Base-by-base conservation (phyloP, 345 rosid genomes). In the Rhodamnia rubescens region DNA sequence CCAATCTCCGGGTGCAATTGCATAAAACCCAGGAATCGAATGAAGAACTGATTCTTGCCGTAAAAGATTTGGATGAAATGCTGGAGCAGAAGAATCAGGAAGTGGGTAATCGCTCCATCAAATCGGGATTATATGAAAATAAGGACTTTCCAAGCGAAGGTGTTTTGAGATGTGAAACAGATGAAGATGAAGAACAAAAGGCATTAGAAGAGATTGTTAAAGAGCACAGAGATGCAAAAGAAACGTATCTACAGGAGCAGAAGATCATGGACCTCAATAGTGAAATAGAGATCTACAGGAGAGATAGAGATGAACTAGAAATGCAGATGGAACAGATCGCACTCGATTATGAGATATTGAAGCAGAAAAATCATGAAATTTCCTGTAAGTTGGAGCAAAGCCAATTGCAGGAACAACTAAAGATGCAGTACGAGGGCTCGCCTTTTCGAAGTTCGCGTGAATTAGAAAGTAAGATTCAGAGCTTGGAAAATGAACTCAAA, bases 301-400 rank as follows among this genome's bases (percentile, higher is more conserved):
- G 96, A 83, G 98, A 95, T 44, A 98, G 90, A 88, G 97, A 96
- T 85, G 99, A 95, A 87, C 90, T 95, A 57, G 97, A 96, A 95
- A 92, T 91, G 88, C 98, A 95, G 87, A 92, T 94, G 96, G 98
- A 98, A 91, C 99, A 96, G 89, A 93, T 98, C 81, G 99, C 97
- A 59, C 92, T 98, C 83, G 99, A 98, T 84, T 95, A 98, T 84
- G 99, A 98, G 97, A 98, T 96, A 88, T 47, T 95, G 85, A 96
- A 95, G 89, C 99, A 98, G 85, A 96, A 94, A 88, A 94, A 96
- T 88, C 98, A 96, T 27, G 91, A 91, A 75, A 84, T 94, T 64
- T 94, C 95, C 7, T 91, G 89, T 84, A 95, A 92, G 87, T 88
- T 95, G 88, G 98, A 97, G 93, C 99, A 97, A 89, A 93, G 94